Base-by-base conservation (phyloP, 257 asterid species). In the Forsythia suspensa region DNA sequence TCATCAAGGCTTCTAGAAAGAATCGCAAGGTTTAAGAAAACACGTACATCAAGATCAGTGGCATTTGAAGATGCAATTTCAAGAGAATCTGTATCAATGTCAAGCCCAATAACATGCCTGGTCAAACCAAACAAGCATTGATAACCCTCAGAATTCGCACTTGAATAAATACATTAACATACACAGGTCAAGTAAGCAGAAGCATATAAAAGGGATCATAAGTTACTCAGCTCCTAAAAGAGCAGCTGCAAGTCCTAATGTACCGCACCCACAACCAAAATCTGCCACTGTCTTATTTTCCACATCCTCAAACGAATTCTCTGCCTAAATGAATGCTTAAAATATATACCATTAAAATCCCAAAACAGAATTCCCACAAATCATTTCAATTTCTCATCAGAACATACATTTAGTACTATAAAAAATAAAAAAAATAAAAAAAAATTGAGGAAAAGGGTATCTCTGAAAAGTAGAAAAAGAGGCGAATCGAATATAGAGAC, bases 191-290 rank as follows among this genome's bases (percentile, higher is more conserved):
- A 36, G 10, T 18, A 59, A 69, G 37, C 40, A 75, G 39, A 40
- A 68, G 5, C 24, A 66, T 12, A 66, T 5, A 13, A 46, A 61
- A 76, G 66, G 7, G 34, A 65, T 38, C 16, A 4, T 12, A 12
- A 24, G 11, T 83, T 43, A 95, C 99, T 90, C 89, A 46, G 99
- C 97, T 73, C 92, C 97, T 87, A 95, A 84, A 78, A 95, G 97
- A 73, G 83, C 95, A 84, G 99, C 97, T 75, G 96, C 98, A 81
- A 95, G 84, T 80, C 99, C 97, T 39, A 93, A 88, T 18, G 99
- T 92, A 82, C 99, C 98, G 72, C 96, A 94, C 16, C 99, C 99
- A 83, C 99, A 93, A 59, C 99, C 99, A 83, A 95, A 93, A 90
- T 95, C 99, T 7, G 97, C 98, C 66, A 95, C 99, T 72, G 92